A percentile compares a stretch with the other conserved stretches of the same genome.
Conservation (phyloP, 2,329 filamentous ascomycete genomes). For the Amesomyces nigricolor region DNA sequence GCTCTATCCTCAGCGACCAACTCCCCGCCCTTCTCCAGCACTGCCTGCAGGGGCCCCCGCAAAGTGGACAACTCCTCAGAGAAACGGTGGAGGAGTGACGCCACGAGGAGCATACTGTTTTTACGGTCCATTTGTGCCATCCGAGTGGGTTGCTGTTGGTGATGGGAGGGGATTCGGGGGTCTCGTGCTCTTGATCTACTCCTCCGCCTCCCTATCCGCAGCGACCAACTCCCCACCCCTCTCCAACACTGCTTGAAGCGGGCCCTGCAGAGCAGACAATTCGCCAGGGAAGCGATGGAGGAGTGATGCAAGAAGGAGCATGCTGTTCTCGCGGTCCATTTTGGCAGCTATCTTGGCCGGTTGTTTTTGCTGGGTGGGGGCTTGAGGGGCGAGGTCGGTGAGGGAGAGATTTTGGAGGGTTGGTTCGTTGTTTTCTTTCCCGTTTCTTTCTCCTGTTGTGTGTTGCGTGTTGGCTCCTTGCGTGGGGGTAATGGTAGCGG, state of each 20-base stretch:
- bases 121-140: slow-evolving; percentile 52
- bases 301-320: slow-evolving; percentile 26
- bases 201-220: slow-evolving; percentile 22
- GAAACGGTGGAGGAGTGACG: slow-evolving; percentile 46
- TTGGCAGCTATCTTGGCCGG: slow-evolving; percentile 40
- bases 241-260: slow-evolving; percentile 43
- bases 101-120: slow-evolving; percentile 56
- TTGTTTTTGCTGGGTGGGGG: slow-evolving; percentile 17
- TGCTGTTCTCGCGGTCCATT: slow-evolving; percentile 55
- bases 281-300: too few species aligned
- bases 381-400: slow-evolving; percentile 34
- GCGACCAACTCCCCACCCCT: slow-evolving; percentile 44
- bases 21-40: slow-evolving; percentile 47
- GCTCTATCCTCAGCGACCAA: slow-evolving; percentile 32
- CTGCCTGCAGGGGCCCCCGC: slow-evolving; percentile 39
- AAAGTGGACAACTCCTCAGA: slow-evolving; percentile 36
- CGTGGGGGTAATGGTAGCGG: neutral
- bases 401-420: slow-evolving; percentile 35
- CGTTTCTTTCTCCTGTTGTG: neutral
- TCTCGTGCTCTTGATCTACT: slow-evolving; percentile 34
- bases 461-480: too few species aligned
- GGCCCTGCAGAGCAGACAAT: too few species aligned
- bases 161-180: slow-evolving; percentile 18
- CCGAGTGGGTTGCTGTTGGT: slow-evolving; percentile 22
- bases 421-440: slow-evolving; percentile 11